Conservation (phyloP, 495 filamentous ascomycete species). For the Daldinia decipiens region DNA sequence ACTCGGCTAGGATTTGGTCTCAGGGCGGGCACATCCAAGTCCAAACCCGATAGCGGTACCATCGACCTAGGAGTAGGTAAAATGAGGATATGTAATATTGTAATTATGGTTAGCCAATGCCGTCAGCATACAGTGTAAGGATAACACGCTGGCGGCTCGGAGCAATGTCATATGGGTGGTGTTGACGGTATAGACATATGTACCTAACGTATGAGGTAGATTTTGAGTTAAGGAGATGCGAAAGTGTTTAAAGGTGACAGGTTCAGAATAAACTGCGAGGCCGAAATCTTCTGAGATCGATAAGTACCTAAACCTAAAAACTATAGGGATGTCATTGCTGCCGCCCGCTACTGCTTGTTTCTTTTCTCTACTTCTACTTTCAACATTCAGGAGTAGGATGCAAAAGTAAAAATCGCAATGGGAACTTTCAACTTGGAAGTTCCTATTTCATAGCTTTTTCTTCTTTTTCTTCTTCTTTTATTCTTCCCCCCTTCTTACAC, state of each 20-base stretch:
- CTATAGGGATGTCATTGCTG: background rate
- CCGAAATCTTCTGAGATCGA: constrained; percentile 18
- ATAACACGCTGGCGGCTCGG: constrained; percentile 20
- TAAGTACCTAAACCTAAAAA: constrained; percentile 11
- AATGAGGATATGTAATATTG: constrained; percentile 37
- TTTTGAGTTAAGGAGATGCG: constrained; percentile 3
- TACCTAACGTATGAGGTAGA: constrained; percentile 1
- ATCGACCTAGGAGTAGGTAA: constrained; percentile 41
- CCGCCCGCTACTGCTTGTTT: background rate
- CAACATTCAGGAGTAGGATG: background rate
- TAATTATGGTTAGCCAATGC: constrained; percentile 28
- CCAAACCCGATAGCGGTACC: constrained; percentile 12
- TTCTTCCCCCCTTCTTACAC: constrained; percentile 1
- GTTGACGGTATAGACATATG: constrained; percentile 5
- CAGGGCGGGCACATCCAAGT: constrained; percentile 5
- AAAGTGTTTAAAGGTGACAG: constrained; percentile 4
- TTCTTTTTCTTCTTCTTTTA: constrained; percentile 2
- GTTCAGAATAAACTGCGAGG: constrained; percentile 10
- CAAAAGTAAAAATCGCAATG: background rate
- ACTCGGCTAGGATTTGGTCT: constrained; percentile 17
- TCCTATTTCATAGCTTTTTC: background rate
- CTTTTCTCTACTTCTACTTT: background rate
- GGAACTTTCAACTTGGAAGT: background rate
- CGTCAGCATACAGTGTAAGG: constrained; percentile 15
- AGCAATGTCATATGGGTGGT: constrained; percentile 41